phyloP scores from a whole-genome alignment of 345 rosid species.

The Salix caprea region DNA sequence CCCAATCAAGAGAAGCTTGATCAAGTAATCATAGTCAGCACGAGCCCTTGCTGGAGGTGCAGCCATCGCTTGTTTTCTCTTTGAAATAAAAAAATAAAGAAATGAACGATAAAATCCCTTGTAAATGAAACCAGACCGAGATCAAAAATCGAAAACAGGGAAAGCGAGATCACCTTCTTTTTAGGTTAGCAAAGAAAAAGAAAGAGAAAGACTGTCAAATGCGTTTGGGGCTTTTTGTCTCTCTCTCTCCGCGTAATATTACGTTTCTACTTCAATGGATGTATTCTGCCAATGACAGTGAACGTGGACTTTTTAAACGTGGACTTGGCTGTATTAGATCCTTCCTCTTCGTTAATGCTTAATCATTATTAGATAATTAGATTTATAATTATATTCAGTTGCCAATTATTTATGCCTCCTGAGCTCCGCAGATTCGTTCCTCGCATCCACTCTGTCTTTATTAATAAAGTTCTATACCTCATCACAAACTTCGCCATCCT shows the following conservation, averaged over 20 bases:
- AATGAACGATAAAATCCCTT: background rate
- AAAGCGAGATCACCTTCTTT: background rate
- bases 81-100: background rate
- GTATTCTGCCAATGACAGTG: background rate
- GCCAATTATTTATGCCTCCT: no score
- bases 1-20: conserved; percentile 33
- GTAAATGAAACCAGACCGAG: background rate
- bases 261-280: background rate
- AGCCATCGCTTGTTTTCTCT: conserved; percentile 17
- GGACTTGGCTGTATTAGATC: background rate
- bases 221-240: background rate
- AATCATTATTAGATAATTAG: background rate
- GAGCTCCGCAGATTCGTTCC: no score
- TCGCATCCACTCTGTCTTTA: no score
- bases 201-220: background rate
- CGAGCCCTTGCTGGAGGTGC: conserved; percentile 34
- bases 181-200: background rate
- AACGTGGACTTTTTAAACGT: background rate
- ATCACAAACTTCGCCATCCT: no score
- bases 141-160: background rate
- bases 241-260: background rate
- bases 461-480: no score
- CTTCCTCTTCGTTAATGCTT: background rate
- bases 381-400: background rate
- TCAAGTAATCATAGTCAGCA: conserved; percentile 31